Evolutionary conservation across 176 grass and related monocot species (phyloP).

Genomic region (Zizania latifolia): DNA sequence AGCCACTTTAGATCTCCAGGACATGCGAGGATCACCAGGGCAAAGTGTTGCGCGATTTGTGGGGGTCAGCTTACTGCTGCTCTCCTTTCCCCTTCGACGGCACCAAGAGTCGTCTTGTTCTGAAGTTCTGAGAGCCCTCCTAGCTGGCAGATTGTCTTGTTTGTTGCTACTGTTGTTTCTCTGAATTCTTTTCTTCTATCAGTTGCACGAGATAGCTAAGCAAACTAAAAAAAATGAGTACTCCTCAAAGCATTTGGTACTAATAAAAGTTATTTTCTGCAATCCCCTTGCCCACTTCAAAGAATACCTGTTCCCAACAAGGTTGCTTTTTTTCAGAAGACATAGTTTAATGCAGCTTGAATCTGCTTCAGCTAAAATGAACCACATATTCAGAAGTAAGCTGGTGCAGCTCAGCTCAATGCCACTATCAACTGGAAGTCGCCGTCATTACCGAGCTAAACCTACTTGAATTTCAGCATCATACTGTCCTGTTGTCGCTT

Average conservation of each 20-base stretch:
- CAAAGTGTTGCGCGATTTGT: neutral
- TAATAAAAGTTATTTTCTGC: neutral
- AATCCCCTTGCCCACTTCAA: neutral
- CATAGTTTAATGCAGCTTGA: neutral
- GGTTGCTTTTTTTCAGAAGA: neutral
- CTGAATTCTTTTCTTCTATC: neutral
- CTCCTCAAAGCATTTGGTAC: neutral
- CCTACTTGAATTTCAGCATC: neutral
- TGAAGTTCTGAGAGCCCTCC: neutral
- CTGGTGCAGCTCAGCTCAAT: neutral
- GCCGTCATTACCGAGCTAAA: conserved; percentile 4
- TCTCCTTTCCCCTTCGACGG: neutral
- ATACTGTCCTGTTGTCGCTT: neutral
- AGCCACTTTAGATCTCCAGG: neutral
- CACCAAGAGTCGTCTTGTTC: conserved; percentile 14
- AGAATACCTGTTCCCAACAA: neutral
- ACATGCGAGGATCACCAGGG: neutral
- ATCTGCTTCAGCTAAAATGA: neutral
- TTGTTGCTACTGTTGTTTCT: neutral
- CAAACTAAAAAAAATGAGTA: neutral
- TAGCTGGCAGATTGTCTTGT: neutral
- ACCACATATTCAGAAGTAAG: neutral
- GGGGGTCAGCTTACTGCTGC: neutral
- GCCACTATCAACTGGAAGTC: neutral
- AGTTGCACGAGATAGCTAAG: neutral